These are phyloP conservation scores for Helicostylum pulchrum DNA, from an alignment of 192 early-diverging fungal species.

Conservation along the genomic window DNA sequence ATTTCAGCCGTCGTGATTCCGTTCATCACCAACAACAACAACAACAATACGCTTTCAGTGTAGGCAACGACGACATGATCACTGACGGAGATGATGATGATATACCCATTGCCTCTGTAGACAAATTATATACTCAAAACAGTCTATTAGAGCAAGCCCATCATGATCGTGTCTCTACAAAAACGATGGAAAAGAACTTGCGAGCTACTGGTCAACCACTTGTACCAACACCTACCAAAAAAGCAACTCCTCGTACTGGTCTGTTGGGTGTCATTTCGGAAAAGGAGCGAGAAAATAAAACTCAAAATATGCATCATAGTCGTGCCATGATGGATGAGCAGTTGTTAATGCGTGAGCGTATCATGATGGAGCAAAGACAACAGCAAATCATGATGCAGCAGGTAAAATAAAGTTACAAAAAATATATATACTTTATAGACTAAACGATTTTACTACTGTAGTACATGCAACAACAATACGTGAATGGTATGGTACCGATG, in stretches of 20 bases:
- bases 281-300: background rate
- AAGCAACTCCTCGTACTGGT: background rate
- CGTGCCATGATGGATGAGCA: background rate
- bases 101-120: slow-evolving; percentile 7
- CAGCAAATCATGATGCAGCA: slow-evolving; percentile 11
- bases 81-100: slow-evolving; percentile 3
- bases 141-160: background rate
- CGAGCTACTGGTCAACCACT: background rate
- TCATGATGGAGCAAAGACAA: slow-evolving; percentile 10
- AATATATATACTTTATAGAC: no score
- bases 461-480: slow-evolving; percentile 8
- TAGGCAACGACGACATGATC: background rate
- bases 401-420: no score
- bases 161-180: background rate
- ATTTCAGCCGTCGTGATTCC: background rate
- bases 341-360: background rate
- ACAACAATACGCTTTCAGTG: background rate
- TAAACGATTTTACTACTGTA: background rate
- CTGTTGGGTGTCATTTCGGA: background rate
- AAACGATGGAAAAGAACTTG: slow-evolving; percentile 1
- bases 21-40: background rate
- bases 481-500: background rate
- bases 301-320: background rate
- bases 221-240: background rate
- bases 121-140: background rate